Percentiles rank a stretch among this genome's conserved stretches.
phyloP scores from a whole-genome alignment of 768 basidiomycete species.

The Tricholoma sp. region DNA sequence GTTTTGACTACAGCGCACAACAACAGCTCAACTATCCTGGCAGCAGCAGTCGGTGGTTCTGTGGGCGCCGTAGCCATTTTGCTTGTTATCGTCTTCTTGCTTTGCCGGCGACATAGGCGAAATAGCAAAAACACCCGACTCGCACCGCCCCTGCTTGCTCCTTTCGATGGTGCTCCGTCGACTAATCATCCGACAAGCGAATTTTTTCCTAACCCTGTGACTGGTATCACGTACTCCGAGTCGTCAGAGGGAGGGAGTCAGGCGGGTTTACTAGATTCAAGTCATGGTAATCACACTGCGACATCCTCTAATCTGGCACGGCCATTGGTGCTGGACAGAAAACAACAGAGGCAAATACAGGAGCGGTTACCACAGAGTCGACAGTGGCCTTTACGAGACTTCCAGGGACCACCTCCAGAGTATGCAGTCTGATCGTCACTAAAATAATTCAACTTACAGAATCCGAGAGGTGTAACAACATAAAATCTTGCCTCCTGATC shows the following conservation, averaged over 20 bases:
- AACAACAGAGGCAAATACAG: constrained; percentile 7
- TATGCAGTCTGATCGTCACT: too few relatives aligned
- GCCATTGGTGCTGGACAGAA: background rate
- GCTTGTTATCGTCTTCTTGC: constrained; percentile 4
- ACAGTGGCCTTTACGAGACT: too few relatives aligned
- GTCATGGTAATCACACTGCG: background rate
- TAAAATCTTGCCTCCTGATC: too few relatives aligned
- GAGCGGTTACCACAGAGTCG: background rate
- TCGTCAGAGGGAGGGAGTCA: background rate
- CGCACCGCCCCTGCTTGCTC: background rate
- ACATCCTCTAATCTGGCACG: background rate
- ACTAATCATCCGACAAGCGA: background rate
- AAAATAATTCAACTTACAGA: too few relatives aligned
- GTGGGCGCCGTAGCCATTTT: constrained; percentile 8
- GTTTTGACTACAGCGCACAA: background rate
- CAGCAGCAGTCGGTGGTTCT: constrained; percentile 8
- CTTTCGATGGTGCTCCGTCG: background rate
- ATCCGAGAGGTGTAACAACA: too few relatives aligned
- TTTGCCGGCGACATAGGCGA: constrained; percentile 2
- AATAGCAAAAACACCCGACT: background rate
- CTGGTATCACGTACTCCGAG: background rate
- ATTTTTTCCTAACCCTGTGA: background rate
- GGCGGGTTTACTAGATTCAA: background rate
- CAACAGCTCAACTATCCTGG: background rate
- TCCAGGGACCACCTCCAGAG: too few relatives aligned